Evolutionary conservation across 2,329 filamentous ascomycete genomes (phyloP), one percentile per base, ranked within the genome.

Genomic region (Macroventuria anomochaeta): DNA sequence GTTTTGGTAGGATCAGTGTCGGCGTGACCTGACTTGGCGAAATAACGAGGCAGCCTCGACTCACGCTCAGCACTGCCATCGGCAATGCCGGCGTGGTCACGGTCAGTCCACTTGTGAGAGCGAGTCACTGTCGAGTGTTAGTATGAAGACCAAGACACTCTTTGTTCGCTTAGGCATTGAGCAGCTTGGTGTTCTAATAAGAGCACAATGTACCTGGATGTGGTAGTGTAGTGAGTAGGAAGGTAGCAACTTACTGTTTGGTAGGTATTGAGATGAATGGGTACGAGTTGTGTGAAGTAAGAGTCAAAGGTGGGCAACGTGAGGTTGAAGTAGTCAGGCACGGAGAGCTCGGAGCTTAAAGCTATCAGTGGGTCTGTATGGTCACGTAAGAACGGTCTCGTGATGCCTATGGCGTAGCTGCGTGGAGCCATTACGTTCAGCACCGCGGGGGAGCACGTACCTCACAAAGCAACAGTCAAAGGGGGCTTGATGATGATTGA

Each of bases 51-150:
- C 23, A 96, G 80, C 68, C 88, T 84, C 64, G 95, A 89, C 61
- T 89, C 83, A 49, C 85, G 81, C 44, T 82, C 76, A 57, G 85
- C 87, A 53, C 85, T 87, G 73, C 89, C 90, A 68, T 95, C 89
- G 63, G 88, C 88, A 64, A 91, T 79, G 70, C 84, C 89, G 69
- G 86, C 86, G 80, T 96, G 90, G 82, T 96, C 89, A 79, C 93
- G 93, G 78, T 96, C 91, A 80, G 92, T 96, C 81, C 83, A 85
- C 83, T 97, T 99, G 86, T 93, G 91, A 63, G 93, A 96, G 76
- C 95, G 93, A 81, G 95, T 97, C 93, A 99, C 93, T 96, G 66
- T 25, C 15, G 4, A 39, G 7, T 6, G 55, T 70, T 23, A 65
- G 62, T 34, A 29, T 15, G 21, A 31, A 38, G 13, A 7, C 3